Evolutionary conservation across 2,329 filamentous ascomycete species (phyloP).

Genomic region (Fusarium cyanostomum): DNA sequence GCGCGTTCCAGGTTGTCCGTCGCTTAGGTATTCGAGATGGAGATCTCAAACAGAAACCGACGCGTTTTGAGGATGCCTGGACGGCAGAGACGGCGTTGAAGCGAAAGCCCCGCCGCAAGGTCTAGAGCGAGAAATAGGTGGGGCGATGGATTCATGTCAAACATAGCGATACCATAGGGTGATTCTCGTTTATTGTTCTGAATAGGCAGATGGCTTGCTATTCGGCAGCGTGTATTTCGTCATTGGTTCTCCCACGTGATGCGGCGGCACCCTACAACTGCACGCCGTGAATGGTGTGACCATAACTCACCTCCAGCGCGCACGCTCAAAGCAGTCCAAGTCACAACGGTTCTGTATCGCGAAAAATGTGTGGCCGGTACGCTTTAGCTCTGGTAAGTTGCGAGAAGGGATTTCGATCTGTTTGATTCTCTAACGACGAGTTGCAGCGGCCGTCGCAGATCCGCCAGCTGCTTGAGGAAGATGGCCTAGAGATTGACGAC

Average conservation of each 20-base stretch:
- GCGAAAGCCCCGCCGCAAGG: slow-evolving; percentile 32
- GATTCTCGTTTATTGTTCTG: not conserved
- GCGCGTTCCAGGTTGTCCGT: slow-evolving; percentile 88
- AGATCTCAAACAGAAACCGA: slow-evolving; percentile 67
- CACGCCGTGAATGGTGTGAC: slow-evolving; percentile 4
- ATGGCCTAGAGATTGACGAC: slow-evolving; percentile 77
- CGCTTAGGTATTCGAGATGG: slow-evolving; percentile 72
- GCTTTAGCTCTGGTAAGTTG: slow-evolving; percentile 47
- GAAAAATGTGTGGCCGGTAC: slow-evolving; percentile 51
- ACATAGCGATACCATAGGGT: slow-evolving; percentile 24
- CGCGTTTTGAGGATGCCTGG: slow-evolving; percentile 78
- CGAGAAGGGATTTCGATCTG: too few species aligned
- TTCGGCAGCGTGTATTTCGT: not conserved
- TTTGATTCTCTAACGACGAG: not conserved
- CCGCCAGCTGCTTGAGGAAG: slow-evolving; percentile 75
- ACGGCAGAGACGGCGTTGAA: slow-evolving; percentile 41
- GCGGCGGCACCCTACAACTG: not conserved
- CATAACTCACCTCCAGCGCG: not conserved
- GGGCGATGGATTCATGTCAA: slow-evolving; percentile 5
- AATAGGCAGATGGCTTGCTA: not conserved
- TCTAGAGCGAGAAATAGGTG: not conserved
- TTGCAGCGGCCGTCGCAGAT: slow-evolving; percentile 79
- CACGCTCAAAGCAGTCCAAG: not conserved
- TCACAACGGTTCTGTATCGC: not conserved
- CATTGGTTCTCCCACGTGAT: slow-evolving; percentile 20